Evolutionary conservation across 305 asterid genomes (phyloP).

Genomic region (Fraxinus ornus): DNA sequence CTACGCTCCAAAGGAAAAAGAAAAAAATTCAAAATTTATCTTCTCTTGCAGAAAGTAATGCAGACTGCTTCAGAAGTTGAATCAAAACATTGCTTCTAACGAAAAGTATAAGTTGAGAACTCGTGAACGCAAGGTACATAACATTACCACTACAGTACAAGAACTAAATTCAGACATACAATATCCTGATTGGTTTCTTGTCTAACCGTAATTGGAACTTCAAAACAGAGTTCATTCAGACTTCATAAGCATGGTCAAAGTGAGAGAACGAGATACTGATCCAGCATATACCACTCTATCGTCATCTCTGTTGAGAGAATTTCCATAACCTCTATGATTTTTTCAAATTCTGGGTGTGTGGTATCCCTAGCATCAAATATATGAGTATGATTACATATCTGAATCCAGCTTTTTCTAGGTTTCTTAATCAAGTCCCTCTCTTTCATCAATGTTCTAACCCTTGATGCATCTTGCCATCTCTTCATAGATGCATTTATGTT

Average conservation of each 20-base stretch:
- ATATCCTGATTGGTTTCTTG: neutral
- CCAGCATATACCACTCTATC: constrained; percentile 15
- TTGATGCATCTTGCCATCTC: constrained; percentile 45
- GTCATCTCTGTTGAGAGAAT: constrained; percentile 28
- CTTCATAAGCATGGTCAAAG: constrained; percentile 2
- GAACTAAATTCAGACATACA: neutral
- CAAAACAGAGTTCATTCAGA: neutral
- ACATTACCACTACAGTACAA: neutral
- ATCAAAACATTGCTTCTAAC: neutral
- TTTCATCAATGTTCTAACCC: constrained; percentile 34
- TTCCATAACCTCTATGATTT: constrained; percentile 23
- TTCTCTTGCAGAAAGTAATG: neutral
- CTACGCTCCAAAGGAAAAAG: neutral
- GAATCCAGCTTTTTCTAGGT: constrained; percentile 38
- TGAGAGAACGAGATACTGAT: constrained; percentile 11
- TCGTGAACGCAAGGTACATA: neutral
- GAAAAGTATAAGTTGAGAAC: neutral
- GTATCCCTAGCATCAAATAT: constrained; percentile 36
- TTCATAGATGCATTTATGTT: constrained; percentile 39
- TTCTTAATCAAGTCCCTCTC: constrained; percentile 36
- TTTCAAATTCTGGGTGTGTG: constrained; percentile 28
- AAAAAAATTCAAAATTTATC: neutral
- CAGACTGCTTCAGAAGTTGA: neutral
- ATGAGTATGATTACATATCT: constrained; percentile 31
- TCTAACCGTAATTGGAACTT: neutral